Conservation (phyloP, 2,329 filamentous ascomycete genomes). For the Aspergillus brasiliensis region DNA sequence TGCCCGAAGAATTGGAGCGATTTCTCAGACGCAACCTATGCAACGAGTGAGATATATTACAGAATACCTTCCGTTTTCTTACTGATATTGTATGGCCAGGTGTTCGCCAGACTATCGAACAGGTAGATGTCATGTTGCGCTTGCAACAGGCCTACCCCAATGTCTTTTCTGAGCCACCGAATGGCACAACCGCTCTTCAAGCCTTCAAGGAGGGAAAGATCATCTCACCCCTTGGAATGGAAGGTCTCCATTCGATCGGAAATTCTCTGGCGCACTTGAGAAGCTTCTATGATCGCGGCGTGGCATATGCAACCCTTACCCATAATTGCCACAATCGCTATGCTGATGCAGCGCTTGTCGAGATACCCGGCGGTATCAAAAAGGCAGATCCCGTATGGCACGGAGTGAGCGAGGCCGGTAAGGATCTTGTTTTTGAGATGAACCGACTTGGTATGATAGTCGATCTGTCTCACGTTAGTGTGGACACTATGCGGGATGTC, state of each 20-base stretch:
- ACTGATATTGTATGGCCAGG: constrained; percentile 19
- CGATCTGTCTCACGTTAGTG: constrained; percentile 76
- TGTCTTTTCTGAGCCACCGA: constrained; percentile 58
- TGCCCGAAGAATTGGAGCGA: constrained; percentile 74
- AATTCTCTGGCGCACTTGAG: constrained; percentile 71
- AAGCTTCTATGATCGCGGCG: constrained; percentile 74
- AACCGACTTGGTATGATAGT: constrained; percentile 94
- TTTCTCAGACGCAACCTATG: constrained; percentile 73
- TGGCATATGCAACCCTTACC: constrained; percentile 84
- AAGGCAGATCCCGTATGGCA: constrained; percentile 45
- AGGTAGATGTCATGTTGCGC: constrained; percentile 40
- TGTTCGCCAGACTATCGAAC: constrained; percentile 37
- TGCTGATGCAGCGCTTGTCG: constrained; percentile 74
- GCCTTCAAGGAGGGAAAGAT: constrained; percentile 65
- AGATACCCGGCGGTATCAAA: constrained; percentile 41
- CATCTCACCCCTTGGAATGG: constrained; percentile 77
- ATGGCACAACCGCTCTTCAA: constrained; percentile 62
- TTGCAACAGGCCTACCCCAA: constrained; percentile 36
- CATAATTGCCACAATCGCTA: constrained; percentile 93
- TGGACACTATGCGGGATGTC: constrained; percentile 83
- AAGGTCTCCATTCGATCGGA: constrained; percentile 91
- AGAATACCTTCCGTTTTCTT: neutral
- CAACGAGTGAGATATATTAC: constrained; percentile 55
- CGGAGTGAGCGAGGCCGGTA: constrained; percentile 73
- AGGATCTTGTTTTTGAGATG: constrained; percentile 78